These are phyloP conservation scores for Dioszegia crocea DNA, from an alignment of 768 basidiomycete genomes.

Conservation along the genomic window DNA sequence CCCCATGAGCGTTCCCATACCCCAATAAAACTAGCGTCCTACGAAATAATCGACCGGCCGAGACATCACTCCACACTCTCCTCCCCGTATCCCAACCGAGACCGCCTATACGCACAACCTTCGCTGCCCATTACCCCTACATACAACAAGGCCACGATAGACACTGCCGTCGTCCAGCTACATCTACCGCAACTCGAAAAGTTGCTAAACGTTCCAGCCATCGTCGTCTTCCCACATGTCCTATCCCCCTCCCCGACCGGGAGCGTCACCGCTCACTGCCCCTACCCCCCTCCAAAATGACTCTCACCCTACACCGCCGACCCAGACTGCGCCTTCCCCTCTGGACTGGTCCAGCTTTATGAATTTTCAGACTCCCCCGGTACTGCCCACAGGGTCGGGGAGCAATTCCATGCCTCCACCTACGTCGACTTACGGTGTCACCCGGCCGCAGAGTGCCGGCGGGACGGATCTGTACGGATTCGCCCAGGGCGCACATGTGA, in stretches of 20 bases:
- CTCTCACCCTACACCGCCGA: not conserved
- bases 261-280: not conserved
- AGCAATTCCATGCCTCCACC: conserved; percentile 5
- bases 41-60: no score
- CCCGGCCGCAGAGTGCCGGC: no score
- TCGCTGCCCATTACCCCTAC: no score
- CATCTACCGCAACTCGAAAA: no score
- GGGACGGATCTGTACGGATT: conserved; percentile 15
- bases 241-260: not conserved
- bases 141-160: no score
- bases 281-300: not conserved
- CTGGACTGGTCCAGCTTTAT: conserved; percentile 40
- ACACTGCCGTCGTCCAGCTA: no score
- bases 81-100: no score
- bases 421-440: not conserved
- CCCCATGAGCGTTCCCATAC: no score
- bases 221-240: not conserved
- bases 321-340: conserved; percentile 17
- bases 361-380: conserved; percentile 39
- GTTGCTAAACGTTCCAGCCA: no score
- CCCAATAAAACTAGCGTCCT: no score
- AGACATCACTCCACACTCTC: no score
- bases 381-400: conserved; percentile 1
- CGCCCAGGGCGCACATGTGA: conserved; percentile 34
- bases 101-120: no score